phyloP scores from a whole-genome alignment of 1,284 basidiomycete genomes.

The Trichosporon sp. region DNA sequence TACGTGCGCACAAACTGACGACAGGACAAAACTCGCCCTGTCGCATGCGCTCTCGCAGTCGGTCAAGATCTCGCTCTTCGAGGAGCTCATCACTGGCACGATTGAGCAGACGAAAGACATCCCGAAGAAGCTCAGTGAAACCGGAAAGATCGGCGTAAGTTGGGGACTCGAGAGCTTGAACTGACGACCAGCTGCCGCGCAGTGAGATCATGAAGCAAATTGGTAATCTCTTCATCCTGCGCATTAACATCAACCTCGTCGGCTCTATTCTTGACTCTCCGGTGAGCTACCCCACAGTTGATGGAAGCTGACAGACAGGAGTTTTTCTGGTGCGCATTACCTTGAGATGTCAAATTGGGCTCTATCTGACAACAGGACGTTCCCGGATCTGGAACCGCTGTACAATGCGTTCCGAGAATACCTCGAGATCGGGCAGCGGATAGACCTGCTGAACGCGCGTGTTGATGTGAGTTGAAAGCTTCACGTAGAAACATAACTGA shows the following conservation, averaged over 20 bases:
- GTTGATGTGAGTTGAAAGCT: conserved; percentile 57
- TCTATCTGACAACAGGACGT: conserved; percentile 44
- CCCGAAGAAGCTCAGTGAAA: conserved; percentile 85
- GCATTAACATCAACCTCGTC: conserved; percentile 92
- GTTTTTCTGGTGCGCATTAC: conserved; percentile 65
- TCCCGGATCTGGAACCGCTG: conserved; percentile 88
- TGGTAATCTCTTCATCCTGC: conserved; percentile 84
- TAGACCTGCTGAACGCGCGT: conserved; percentile 85
- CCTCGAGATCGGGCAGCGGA: conserved; percentile 88
- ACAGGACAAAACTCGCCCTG: conserved; percentile 87
- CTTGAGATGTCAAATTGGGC: neutral
- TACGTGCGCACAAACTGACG: conserved; percentile 5
- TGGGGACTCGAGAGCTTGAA: conserved; percentile 20
- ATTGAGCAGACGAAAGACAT: conserved; percentile 97
- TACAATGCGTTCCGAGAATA: conserved; percentile 91
- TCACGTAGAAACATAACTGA: neutral
- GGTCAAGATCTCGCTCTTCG: conserved; percentile 93
- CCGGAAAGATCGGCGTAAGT: conserved; percentile 81
- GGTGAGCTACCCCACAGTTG: neutral
- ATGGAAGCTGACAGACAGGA: conserved; percentile 54
- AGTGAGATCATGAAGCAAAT: conserved; percentile 96
- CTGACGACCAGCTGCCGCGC: conserved; percentile 47
- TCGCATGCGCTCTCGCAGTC: conserved; percentile 94
- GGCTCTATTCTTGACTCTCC: conserved; percentile 93
- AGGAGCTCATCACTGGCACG: conserved; percentile 84